Evolutionary conservation across 1,284 basidiomycete species (phyloP).

Genomic region (Apiotrichum veenhuisii): DNA sequence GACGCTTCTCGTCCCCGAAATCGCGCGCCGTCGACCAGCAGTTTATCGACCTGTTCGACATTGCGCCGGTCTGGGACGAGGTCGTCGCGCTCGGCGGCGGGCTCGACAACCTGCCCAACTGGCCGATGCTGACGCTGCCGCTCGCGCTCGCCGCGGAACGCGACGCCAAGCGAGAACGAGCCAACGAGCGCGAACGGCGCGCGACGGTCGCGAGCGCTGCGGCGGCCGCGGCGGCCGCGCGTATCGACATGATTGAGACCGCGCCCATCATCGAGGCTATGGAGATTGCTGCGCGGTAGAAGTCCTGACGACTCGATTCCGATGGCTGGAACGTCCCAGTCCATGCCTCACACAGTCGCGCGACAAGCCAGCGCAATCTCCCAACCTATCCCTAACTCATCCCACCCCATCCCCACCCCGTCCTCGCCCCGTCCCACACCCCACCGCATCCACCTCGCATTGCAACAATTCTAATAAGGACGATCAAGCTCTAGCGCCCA

Average conservation of each 20-base stretch:
- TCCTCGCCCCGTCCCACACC: no score
- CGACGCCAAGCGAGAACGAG: conserved; percentile 12
- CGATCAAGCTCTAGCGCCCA: no score
- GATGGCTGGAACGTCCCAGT: no score
- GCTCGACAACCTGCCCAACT: conserved; percentile 36
- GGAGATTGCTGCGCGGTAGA: conserved; percentile 13
- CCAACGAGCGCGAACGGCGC: conserved; percentile 3
- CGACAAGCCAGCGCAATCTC: no score
- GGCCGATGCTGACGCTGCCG: conserved; percentile 41
- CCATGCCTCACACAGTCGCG: no score
- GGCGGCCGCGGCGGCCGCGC: neutral
- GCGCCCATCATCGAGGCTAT: neutral
- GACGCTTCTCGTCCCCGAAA: conserved; percentile 54
- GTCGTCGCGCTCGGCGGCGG: conserved; percentile 31
- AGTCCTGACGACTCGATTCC: no score
- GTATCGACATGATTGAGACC: conserved; percentile 4
- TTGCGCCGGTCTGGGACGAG: conserved; percentile 40
- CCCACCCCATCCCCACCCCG: no score
- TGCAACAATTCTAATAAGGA: neutral
- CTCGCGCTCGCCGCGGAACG: conserved; percentile 7
- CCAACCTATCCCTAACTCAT: no score
- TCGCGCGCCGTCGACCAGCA: conserved; percentile 56
- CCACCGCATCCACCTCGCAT: no score
- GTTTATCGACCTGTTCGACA: conserved; percentile 55
- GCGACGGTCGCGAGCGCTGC: neutral